phyloP scores from a whole-genome alignment of 768 basidiomycete genomes.

The Phaeotremella skinneri region DNA sequence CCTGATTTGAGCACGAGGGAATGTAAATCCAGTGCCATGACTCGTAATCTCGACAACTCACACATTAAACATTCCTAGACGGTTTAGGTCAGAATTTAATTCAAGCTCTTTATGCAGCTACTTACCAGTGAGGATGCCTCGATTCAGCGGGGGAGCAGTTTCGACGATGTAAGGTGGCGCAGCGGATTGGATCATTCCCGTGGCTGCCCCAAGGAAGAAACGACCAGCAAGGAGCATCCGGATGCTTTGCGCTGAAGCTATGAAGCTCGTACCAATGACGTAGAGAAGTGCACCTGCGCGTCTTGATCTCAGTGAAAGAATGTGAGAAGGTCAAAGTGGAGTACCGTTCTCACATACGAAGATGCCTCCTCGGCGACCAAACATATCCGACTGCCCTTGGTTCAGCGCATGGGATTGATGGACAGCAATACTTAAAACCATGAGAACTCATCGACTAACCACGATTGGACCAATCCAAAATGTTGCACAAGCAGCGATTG shows the following conservation, averaged over 20 bases:
- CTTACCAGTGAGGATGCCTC: constrained; percentile 18
- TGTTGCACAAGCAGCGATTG: constrained; percentile 32
- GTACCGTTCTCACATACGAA: constrained; percentile 20
- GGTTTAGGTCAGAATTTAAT: constrained; percentile 1
- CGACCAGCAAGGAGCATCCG: constrained; percentile 32
- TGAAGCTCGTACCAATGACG: constrained; percentile 21
- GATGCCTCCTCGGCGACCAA: constrained; percentile 31
- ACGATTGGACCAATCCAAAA: constrained; percentile 38
- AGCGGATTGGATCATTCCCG: constrained; percentile 31
- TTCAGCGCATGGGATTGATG: too few species aligned
- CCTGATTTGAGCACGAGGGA: constrained; percentile 11
- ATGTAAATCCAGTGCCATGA: too few species aligned
- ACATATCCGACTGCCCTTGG: constrained; percentile 22
- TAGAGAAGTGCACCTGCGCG: constrained; percentile 6
- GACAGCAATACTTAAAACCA: too few species aligned
- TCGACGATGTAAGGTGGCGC: constrained; percentile 33
- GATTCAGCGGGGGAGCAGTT: constrained; percentile 26
- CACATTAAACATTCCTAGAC: constrained; percentile 15
- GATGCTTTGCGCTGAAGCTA: constrained; percentile 28
- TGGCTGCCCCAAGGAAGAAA: constrained; percentile 27
- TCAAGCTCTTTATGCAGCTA: background rate
- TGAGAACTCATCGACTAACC: constrained; percentile 18
- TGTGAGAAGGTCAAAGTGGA: background rate
- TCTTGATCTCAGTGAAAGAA: background rate
- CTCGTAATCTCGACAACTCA: background rate